These are phyloP conservation scores for Nakazawaea siamensis DNA, from an alignment of 805 yeast species.

Conservation along the genomic window DNA sequence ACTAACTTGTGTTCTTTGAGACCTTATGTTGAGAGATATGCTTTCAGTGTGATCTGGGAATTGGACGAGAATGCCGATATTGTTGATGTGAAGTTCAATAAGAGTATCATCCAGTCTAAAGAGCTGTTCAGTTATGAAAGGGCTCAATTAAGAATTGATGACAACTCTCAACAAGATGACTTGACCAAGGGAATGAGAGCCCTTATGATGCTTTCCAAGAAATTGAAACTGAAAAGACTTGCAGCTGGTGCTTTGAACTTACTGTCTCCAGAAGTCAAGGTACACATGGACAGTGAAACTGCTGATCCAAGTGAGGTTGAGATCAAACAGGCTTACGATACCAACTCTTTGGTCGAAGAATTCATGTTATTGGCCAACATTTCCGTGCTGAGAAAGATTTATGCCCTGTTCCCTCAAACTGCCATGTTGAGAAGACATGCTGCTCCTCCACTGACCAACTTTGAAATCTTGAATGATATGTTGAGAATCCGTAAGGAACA, in stretches of 20 bases:
- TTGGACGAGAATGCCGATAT: conserved; percentile 81
- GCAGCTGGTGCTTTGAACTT: conserved; percentile 94
- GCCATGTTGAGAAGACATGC: conserved; percentile 98
- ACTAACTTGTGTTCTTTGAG: conserved; percentile 92
- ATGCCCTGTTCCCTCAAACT: conserved; percentile 91
- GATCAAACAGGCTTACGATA: conserved; percentile 77
- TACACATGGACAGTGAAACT: conserved; percentile 94
- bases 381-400: conserved; percentile 88
- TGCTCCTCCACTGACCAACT: conserved; percentile 92
- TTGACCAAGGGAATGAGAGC: conserved; percentile 86
- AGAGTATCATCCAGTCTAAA: conserved; percentile 82
- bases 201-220: conserved; percentile 69
- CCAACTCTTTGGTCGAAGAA: conserved; percentile 95
- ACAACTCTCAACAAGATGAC: conserved; percentile 64
- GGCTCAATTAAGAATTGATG: conserved; percentile 91
- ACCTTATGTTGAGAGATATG: conserved; percentile 92
- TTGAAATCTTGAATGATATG: conserved; percentile 85
- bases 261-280: conserved; percentile 97
- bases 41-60: conserved; percentile 96
- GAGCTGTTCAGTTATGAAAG: conserved; percentile 92
- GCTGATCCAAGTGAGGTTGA: conserved; percentile 96
- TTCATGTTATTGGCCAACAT: conserved; percentile 97
- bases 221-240: conserved; percentile 74
- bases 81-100: conserved; percentile 68
- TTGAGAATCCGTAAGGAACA: conserved; percentile 71